Evolutionary conservation across 2,329 filamentous ascomycete genomes (phyloP).

Genomic region (Hypoxylon sp.): DNA sequence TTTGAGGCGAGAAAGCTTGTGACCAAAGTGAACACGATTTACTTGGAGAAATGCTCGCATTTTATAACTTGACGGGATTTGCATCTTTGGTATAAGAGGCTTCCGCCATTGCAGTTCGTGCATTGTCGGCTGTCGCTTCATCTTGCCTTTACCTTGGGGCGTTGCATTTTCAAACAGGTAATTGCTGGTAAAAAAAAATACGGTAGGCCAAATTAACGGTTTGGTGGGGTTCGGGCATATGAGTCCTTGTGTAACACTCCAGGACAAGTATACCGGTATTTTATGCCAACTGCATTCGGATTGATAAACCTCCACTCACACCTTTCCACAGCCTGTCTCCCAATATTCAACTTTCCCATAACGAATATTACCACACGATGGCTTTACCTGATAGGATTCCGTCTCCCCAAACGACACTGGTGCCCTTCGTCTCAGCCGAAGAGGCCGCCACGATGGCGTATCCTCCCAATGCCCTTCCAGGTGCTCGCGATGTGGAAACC

Average conservation of each 20-base stretch:
- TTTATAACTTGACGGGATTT: too few relatives aligned
- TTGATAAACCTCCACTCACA: not conserved
- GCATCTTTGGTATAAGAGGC: too few relatives aligned
- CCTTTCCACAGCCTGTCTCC: not conserved
- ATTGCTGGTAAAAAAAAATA: too few relatives aligned
- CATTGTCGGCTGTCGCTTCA: too few relatives aligned
- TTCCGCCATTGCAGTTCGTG: too few relatives aligned
- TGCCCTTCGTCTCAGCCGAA: constrained; percentile 50
- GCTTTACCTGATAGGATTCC: constrained; percentile 38
- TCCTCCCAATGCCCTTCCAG: constrained; percentile 51
- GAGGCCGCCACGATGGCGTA: constrained; percentile 50
- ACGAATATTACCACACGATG: constrained; percentile 34
- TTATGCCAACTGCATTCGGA: not conserved
- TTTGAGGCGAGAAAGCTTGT: too few relatives aligned
- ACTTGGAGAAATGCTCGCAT: too few relatives aligned
- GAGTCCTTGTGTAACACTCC: not conserved
- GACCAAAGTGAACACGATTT: too few relatives aligned
- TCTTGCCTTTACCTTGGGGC: too few relatives aligned
- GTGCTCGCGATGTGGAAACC: constrained; percentile 52
- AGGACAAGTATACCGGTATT: not conserved
- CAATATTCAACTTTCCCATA: constrained; percentile 6
- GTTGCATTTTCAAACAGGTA: too few relatives aligned
- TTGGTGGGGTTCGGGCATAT: too few relatives aligned
- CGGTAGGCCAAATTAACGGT: too few relatives aligned
- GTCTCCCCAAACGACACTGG: constrained; percentile 50